Evolutionary conservation across 257 asterid genomes (phyloP).

Genomic region (Petrea volubilis): DNA sequence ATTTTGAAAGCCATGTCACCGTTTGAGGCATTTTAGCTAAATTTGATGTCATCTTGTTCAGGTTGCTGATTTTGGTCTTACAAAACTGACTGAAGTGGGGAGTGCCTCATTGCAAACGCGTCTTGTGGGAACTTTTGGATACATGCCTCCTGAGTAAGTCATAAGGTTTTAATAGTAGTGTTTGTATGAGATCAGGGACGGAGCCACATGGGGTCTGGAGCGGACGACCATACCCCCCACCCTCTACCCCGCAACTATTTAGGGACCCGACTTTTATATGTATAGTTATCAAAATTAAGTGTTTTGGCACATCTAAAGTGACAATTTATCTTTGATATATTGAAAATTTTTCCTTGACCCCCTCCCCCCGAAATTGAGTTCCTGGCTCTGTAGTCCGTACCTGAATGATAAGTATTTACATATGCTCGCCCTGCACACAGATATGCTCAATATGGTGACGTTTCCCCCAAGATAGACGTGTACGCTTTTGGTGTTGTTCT

Average conservation of each 20-base stretch:
- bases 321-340: too few species aligned
- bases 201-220: too few species aligned
- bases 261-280: too few species aligned
- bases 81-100: slow-evolving; percentile 79
- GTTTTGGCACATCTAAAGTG: too few species aligned
- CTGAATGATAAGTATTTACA: too few species aligned
- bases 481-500: slow-evolving; percentile 91
- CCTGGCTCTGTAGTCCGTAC: too few species aligned
- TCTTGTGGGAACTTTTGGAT: slow-evolving; percentile 85
- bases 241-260: too few species aligned
- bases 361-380: too few species aligned
- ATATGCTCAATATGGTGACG: slow-evolving; percentile 81
- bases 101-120: slow-evolving; percentile 74
- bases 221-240: too few species aligned
- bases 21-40: slow-evolving; percentile 3
- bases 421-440: slow-evolving; percentile 31
- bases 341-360: too few species aligned
- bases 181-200: neutral
- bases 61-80: slow-evolving; percentile 93
- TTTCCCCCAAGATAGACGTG: slow-evolving; percentile 75
- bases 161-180: neutral
- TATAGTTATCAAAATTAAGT: too few species aligned
- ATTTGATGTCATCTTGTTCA: slow-evolving; percentile 13
- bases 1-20: neutral
- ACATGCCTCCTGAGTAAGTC: slow-evolving; percentile 88